These are phyloP conservation scores for Leptomonas pyrrhocoris DNA, from an alignment of 208 protist species.

Conservation along the genomic window DNA sequence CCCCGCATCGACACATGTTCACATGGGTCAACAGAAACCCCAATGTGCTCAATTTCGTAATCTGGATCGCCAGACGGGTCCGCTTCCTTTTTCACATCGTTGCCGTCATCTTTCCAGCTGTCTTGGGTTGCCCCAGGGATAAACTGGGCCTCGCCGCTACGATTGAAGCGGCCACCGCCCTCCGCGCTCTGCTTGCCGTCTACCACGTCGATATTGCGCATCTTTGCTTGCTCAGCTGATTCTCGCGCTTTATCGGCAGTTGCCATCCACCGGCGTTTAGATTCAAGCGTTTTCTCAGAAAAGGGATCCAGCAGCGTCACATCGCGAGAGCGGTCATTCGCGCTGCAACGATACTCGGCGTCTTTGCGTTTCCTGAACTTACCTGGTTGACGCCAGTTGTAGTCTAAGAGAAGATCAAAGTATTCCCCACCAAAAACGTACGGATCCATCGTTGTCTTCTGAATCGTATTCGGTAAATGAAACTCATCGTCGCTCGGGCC, in stretches of 20 bases:
- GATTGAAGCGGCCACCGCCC: slow-evolving; percentile 30
- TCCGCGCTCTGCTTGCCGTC: slow-evolving; percentile 7
- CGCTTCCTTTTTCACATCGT: slow-evolving; percentile 2
- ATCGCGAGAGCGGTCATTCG: slow-evolving; percentile 71
- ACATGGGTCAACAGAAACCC: slow-evolving; percentile 59
- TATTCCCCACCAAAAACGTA: slow-evolving; percentile 90
- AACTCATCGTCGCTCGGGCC: slow-evolving; percentile 55
- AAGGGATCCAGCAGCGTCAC: slow-evolving; percentile 78
- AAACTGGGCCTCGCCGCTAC: slow-evolving; percentile 79
- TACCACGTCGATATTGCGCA: slow-evolving; percentile 3
- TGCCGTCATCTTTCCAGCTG: slow-evolving; percentile 13
- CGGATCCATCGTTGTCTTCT: slow-evolving; percentile 83
- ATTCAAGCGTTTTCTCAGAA: slow-evolving; percentile 65
- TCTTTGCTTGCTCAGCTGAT: slow-evolving; percentile 28
- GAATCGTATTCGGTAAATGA: slow-evolving; percentile 49
- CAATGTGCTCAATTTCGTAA: slow-evolving; percentile 33
- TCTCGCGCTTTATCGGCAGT: slow-evolving; percentile 49
- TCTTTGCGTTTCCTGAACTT: slow-evolving; percentile 35
- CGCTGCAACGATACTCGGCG: slow-evolving; percentile 51
- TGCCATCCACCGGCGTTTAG: slow-evolving; percentile 42
- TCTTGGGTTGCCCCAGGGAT: slow-evolving; percentile 34
- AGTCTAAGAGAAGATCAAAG: slow-evolving; percentile 84
- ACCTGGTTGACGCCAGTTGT: slow-evolving; percentile 69
- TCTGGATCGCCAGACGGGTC: slow-evolving; percentile 30
- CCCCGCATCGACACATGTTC: slow-evolving; percentile 76